Evolutionary conservation across 2,329 filamentous ascomycete species (phyloP), one percentile per base, ranked within the genome.

Genomic region (Cryphonectria carpinicola): DNA sequence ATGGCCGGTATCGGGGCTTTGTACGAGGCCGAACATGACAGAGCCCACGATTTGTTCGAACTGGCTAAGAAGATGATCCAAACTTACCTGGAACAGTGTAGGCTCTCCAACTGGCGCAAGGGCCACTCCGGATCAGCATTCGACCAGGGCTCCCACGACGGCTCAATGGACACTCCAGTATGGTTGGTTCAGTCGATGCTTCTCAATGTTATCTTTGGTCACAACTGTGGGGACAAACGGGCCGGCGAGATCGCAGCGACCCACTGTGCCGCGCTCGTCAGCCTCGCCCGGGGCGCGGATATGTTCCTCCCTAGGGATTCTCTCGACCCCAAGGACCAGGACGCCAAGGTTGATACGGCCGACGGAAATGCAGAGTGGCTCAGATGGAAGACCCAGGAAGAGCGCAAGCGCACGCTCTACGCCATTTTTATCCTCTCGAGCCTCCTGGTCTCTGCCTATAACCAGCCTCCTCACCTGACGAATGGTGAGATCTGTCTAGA

Each of bases 131-230:
- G 37, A 77, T 82, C 84, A 13, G 77, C 83, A 69, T 79, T 81
- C 67, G 86, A 88, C 72, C 81, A 85, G 49, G 80, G 78, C 60
- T 82, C 85, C 17, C 82, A 81, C 25, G 91, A 93, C 71, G 86
- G 86, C 65, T 86, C 89, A 22, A 87, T 90, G 54, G 90, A 93
- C 74, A 95, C 95, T 2, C 95, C 95, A 0, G 86, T 98, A 56
- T 98, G 95, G 95, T 86, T 99, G 37, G 94, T 98, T 22, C 96
- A 98, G 81, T 94, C 95, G 0, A 98, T 98, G 95, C 85, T 98
- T 11, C 86, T 99, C 66, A 98, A 97, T 78, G 93, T 98, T 52
- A 93, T 98, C 22, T 98, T 97, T 78, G 95, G 95, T 19, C 93
- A 98, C 80, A 97, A 97, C 75, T 97, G 94, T 79, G 94, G 93